phyloP scores from a whole-genome alignment of 2,329 filamentous ascomycete genomes.

The Penicillium nordicum region DNA sequence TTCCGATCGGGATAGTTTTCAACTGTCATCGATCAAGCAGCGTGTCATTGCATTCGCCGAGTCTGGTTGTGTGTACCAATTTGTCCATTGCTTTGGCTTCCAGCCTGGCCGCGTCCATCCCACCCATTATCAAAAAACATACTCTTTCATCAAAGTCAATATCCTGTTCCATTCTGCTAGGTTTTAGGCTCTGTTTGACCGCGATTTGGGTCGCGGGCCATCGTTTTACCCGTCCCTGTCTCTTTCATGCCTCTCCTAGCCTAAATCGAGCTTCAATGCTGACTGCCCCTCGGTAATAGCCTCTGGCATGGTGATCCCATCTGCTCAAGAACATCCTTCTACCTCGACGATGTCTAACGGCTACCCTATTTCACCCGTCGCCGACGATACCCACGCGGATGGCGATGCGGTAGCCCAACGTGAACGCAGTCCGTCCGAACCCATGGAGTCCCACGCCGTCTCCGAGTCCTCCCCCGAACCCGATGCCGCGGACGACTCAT shows the following conservation, averaged over 20 bases:
- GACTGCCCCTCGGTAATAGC: slow-evolving; percentile 37
- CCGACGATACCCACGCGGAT: slow-evolving; percentile 25
- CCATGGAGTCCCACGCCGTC: slow-evolving; percentile 56
- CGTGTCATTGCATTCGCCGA: slow-evolving; percentile 17
- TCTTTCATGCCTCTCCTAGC: slow-evolving; percentile 18
- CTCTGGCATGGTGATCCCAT: slow-evolving; percentile 47
- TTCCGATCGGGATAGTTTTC: slow-evolving; percentile 16
- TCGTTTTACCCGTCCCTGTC: slow-evolving; percentile 23
- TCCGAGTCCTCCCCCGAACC: slow-evolving; percentile 47
- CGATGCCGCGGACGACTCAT: slow-evolving; percentile 41
- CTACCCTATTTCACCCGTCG: slow-evolving; percentile 26
- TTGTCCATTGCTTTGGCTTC: slow-evolving; percentile 20
- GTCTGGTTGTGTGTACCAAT: slow-evolving; percentile 23
- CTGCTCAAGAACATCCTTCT: slow-evolving; percentile 35
- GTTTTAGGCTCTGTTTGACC: slow-evolving; percentile 24
- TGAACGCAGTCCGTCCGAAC: slow-evolving; percentile 75
- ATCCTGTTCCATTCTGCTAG: slow-evolving; percentile 25
- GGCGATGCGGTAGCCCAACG: slow-evolving; percentile 50
- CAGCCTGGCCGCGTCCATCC: slow-evolving; percentile 35
- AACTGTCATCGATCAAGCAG: slow-evolving; percentile 14
- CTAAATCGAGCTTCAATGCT: slow-evolving; percentile 41
- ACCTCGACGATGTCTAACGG: slow-evolving; percentile 37
- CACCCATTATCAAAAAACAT: slow-evolving; percentile 38
- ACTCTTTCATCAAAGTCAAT: slow-evolving; percentile 35
- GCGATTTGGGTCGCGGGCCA: slow-evolving; percentile 35